These are phyloP conservation scores for Fusarium veterinarium DNA, from an alignment of 2,329 filamentous ascomycete genomes.

Conservation along the genomic window DNA sequence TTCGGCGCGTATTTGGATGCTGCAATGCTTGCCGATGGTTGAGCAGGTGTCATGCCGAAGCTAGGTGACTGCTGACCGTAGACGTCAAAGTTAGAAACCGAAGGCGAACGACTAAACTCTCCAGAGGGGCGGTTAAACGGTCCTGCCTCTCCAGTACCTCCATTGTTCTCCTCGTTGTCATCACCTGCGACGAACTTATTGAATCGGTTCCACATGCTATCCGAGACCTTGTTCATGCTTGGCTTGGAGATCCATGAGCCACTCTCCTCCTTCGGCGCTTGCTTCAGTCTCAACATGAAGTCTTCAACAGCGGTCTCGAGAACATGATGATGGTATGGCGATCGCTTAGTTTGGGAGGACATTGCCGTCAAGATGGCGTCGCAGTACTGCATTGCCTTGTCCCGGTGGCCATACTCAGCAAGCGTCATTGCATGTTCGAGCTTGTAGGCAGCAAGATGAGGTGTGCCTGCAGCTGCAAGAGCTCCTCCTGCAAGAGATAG, in stretches of 20 bases:
- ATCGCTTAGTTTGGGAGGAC: conserved; percentile 82
- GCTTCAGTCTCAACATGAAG: conserved; percentile 82
- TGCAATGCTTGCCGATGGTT: conserved; percentile 50
- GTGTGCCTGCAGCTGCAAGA: conserved; percentile 68
- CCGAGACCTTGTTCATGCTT: conserved; percentile 95
- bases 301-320: conserved; percentile 85
- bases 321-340: conserved; percentile 83
- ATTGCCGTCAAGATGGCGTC: conserved; percentile 83
- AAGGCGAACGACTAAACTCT: conserved; percentile 79
- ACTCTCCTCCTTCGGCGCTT: conserved; percentile 83
- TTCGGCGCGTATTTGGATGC: conserved; percentile 55
- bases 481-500: conserved; percentile 73
- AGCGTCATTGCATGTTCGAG: conserved; percentile 86
- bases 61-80: conserved; percentile 68
- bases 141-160: conserved; percentile 72
- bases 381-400: conserved; percentile 91
- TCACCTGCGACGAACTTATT: conserved; percentile 97
- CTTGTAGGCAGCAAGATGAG: conserved; percentile 92
- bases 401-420: conserved; percentile 83
- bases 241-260: conserved; percentile 94
- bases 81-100: conserved; percentile 76
- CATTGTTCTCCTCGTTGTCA: conserved; percentile 83
- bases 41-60: conserved; percentile 46
- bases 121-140: conserved; percentile 86
- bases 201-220: conserved; percentile 90